Percentiles rank a stretch among this genome's conserved stretches.
These are phyloP conservation scores for Madurella mycetomatis DNA, from an alignment of 2,329 filamentous ascomycete genomes.

Conservation along the genomic window DNA sequence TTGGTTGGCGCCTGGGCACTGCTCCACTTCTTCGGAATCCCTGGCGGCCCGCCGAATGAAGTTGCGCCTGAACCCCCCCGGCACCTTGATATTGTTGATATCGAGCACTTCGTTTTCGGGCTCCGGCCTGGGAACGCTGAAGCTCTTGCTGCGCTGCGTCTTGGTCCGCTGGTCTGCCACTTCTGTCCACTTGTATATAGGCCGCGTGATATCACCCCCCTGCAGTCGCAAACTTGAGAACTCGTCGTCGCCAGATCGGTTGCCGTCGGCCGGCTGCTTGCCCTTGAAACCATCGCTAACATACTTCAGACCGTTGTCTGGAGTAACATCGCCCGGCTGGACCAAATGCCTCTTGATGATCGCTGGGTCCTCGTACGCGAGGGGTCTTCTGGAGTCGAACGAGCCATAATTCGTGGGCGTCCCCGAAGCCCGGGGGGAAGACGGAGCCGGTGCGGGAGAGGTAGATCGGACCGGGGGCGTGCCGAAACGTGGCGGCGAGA, in stretches of 20 bases:
- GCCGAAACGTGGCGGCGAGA: conserved; percentile 65
- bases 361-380: conserved; percentile 79
- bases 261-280: conserved; percentile 45
- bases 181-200: conserved; percentile 96
- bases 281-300: conserved; percentile 45
- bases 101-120: conserved; percentile 77
- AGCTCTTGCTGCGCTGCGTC: conserved; percentile 80
- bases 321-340: conserved; percentile 52
- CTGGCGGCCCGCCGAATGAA: conserved; percentile 73
- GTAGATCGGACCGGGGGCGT: conserved; percentile 57
- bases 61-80: conserved; percentile 88
- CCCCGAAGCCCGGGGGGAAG: conserved; percentile 42
- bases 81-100: conserved; percentile 86
- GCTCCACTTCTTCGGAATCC: conserved; percentile 48
- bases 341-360: conserved; percentile 88
- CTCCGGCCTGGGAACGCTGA: conserved; percentile 69
- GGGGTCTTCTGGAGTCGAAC: conserved; percentile 64
- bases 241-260: conserved; percentile 47
- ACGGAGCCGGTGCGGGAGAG: conserved; percentile 52
- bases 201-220: conserved; percentile 88
- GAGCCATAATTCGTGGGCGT: conserved; percentile 78
- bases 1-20: conserved; percentile 37
- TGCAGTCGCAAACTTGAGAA: conserved; percentile 93
- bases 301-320: conserved; percentile 41
- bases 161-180: conserved; percentile 67